Evolutionary conservation across 441 rosid species (phyloP).

Genomic region (Capsella rubella): DNA sequence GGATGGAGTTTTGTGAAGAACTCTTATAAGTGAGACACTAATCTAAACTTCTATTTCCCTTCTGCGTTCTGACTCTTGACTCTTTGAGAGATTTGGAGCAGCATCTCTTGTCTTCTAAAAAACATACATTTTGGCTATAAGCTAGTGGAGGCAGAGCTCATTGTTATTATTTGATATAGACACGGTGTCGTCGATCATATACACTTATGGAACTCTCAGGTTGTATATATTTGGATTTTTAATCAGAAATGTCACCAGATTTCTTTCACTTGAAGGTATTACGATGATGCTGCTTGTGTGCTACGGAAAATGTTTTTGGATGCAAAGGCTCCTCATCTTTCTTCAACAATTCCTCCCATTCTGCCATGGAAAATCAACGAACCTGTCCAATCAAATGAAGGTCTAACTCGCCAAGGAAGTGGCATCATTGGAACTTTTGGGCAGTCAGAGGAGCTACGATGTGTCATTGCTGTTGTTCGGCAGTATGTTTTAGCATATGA

Average conservation of each 20-base stretch:
- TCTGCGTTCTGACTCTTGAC: slow-evolving; percentile 12
- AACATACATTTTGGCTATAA: slow-evolving; percentile 15
- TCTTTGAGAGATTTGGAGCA: neutral
- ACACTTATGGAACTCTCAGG: slow-evolving; percentile 15
- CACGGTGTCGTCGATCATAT: neutral
- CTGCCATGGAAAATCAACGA: slow-evolving; percentile 98
- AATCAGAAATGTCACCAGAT: slow-evolving; percentile 32
- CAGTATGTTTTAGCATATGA: slow-evolving; percentile 70
- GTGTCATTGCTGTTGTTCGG: slow-evolving; percentile 95
- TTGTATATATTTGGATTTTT: slow-evolving; percentile 24
- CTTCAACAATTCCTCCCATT: slow-evolving; percentile 86
- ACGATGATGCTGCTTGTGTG: slow-evolving; percentile 99
- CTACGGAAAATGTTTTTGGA: slow-evolving; percentile 96
- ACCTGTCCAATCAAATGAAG: slow-evolving; percentile 84
- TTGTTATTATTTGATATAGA: slow-evolving; percentile 9
- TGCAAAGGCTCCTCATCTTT: slow-evolving; percentile 99
- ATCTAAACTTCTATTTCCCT: slow-evolving; percentile 14
- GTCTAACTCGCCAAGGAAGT: slow-evolving; percentile 98
- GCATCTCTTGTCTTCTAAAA: slow-evolving; percentile 12
- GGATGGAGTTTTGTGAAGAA: slow-evolving; percentile 99
- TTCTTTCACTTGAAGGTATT: slow-evolving; percentile 63
- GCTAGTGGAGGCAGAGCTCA: slow-evolving; percentile 7
- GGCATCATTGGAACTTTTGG: slow-evolving; percentile 97
- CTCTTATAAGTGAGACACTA: slow-evolving; percentile 83
- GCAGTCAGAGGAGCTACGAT: slow-evolving; percentile 97